Base-by-base conservation (phyloP, 805 yeast species). In the Naumovozyma castellii region DNA sequence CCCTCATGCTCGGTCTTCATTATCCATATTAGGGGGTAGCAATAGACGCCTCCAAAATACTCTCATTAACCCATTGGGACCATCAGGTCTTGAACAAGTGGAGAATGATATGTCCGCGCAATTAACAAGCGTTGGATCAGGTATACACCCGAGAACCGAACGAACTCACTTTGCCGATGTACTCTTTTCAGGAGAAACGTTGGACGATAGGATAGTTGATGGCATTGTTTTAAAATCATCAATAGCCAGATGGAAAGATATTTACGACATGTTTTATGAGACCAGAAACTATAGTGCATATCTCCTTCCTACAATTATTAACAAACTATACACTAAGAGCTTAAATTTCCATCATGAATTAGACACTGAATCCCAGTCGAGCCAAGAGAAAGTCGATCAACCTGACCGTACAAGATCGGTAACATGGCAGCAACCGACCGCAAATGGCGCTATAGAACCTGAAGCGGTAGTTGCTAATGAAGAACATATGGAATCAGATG, bases 231-330 rank as follows among this genome's bases (percentile, higher is more conserved):
- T 56, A 38, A 54, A 60, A 43, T 71, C 83, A 0, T 78, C 92
- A 0, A 59, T 65, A 12, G 79, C 77, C 37, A 69, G 95, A 47
- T 85, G 94, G 92, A 61, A 62, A 30, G 83, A 80, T 34, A 68
- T 73, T 5, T 62, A 71, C 29, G 62, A 68, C 14, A 64, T 76
- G 61, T 73, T 75, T 44, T 71, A 71, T 47, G 71, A 67, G n/a
- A 68, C 65, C 22, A 56, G 54, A 22, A 59, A 58, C 12, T 63
- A 64, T 33, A 52, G 60, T 3, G 42, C 48, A 30, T 57, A 74
- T 40, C 55, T 68, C 19, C 47, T 69, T 14, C 68, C 71, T 4
- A 45, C 58, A 1, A 66, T 79, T 20, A 54, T 77, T 28, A 71
- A 74, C 39, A 50, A 64, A 18, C 62, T 80, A 3, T 73, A 64